These are phyloP conservation scores for Mikania micrantha DNA, from an alignment of 129 eudicot species.

Conservation along the genomic window DNA sequence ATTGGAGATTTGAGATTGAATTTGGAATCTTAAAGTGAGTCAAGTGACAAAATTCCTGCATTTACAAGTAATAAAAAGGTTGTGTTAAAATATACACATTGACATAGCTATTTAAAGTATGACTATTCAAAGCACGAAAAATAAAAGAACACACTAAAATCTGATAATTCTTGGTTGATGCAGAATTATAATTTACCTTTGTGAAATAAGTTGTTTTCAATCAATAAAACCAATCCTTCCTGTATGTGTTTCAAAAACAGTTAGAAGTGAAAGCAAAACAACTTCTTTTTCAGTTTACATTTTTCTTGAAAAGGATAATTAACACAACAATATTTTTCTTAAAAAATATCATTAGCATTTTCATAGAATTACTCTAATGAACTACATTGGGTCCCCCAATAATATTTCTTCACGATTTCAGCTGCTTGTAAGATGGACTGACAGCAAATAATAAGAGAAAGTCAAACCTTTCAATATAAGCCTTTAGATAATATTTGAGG, in stretches of 20 bases:
- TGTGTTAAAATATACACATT: no score
- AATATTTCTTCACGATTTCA: background rate
- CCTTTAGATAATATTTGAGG: background rate
- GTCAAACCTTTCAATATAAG: background rate
- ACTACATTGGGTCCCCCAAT: background rate
- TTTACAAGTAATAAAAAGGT: no score
- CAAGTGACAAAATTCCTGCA: no score
- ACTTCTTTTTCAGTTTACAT: background rate
- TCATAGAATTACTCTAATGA: background rate
- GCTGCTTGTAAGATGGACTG: background rate
- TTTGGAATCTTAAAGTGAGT: no score
- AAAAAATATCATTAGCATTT: background rate
- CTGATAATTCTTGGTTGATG: no score
- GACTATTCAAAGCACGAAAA: no score
- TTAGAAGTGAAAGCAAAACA: conserved; percentile 5
- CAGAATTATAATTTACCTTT: no score
- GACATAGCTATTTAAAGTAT: no score
- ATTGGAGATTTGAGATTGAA: no score
- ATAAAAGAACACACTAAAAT: no score
- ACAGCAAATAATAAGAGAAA: background rate
- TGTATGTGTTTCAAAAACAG: conserved; percentile 28
- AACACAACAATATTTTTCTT: conserved; percentile 1
- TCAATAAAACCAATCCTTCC: conserved; percentile 77
- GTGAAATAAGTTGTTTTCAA: no score
- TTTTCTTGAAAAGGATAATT: no score